These are phyloP conservation scores for Fraxinus quadrangulata DNA, from an alignment of 257 asterid species.

Conservation along the genomic window DNA sequence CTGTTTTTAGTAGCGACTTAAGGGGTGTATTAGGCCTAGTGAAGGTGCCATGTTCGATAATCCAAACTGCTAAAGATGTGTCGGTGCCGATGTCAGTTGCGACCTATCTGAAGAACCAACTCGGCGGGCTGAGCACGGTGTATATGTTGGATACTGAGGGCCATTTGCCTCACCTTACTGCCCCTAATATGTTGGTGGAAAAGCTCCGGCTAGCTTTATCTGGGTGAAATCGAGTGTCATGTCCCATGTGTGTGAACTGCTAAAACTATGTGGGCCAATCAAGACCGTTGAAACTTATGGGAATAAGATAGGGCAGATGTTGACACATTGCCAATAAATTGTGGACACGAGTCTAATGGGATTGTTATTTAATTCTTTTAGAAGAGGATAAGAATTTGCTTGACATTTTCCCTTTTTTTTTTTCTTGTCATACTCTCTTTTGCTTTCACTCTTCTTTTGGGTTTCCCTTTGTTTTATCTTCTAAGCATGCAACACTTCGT, in stretches of 20 bases:
- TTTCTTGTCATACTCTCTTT: neutral
- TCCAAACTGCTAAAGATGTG: slow-evolving; percentile 77
- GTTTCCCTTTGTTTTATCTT: neutral
- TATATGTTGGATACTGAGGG: slow-evolving; percentile 68
- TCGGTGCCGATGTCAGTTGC: slow-evolving; percentile 92
- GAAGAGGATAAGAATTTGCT: slow-evolving; percentile 25
- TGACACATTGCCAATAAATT: slow-evolving; percentile 30
- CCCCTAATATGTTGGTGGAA: slow-evolving; percentile 75
- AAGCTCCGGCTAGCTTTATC: slow-evolving; percentile 73
- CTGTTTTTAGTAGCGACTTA: slow-evolving; percentile 72
- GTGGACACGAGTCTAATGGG: slow-evolving; percentile 16
- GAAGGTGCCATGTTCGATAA: slow-evolving; percentile 73
- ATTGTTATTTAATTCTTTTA: neutral
- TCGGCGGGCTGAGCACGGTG: slow-evolving; percentile 79
- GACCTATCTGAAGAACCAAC: slow-evolving; percentile 63
- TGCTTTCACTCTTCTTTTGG: neutral
- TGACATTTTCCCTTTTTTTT: slow-evolving; percentile 2
- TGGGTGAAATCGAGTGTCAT: slow-evolving; percentile 23
- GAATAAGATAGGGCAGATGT: slow-evolving; percentile 19
- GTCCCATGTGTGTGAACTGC: neutral
- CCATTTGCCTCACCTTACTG: slow-evolving; percentile 87
- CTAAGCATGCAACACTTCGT: too few species aligned
- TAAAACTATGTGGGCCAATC: neutral
- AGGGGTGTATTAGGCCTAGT: slow-evolving; percentile 78
- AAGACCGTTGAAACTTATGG: neutral